A percentile compares a stretch with the other conserved stretches of the same genome.
phyloP scores from a whole-genome alignment of 2,329 filamentous ascomycete species.

The Cadophora luteo-olivacea region DNA sequence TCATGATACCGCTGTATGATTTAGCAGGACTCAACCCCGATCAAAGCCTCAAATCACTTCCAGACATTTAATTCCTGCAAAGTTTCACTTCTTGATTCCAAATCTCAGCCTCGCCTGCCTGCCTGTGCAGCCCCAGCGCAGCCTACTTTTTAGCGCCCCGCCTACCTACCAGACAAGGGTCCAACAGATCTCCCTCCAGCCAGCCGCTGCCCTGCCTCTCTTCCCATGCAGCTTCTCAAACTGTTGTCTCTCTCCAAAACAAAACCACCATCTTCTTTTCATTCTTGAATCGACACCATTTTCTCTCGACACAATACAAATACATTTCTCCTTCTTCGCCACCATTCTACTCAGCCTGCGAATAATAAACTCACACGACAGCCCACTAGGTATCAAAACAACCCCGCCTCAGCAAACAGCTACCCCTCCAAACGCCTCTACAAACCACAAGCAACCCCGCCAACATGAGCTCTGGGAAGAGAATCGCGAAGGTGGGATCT shows the following conservation, averaged over 20 bases:
- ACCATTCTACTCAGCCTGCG: background rate
- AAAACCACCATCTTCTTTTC: slow-evolving; percentile 7
- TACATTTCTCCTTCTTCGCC: background rate
- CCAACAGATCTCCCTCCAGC: background rate
- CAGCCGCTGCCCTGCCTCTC: background rate
- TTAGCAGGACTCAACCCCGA: too few species aligned
- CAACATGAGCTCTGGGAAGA: slow-evolving; percentile 40
- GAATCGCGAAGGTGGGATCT: slow-evolving; percentile 40
- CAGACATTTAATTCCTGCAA: background rate
- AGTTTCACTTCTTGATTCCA: slow-evolving; percentile 1
- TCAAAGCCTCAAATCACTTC: background rate
- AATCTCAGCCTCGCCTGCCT: slow-evolving; percentile 7
- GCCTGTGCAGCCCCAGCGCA: background rate
- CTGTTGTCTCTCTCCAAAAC: background rate
- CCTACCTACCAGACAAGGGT: background rate
- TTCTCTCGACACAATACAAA: background rate
- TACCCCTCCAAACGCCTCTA: background rate
- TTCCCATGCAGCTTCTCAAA: background rate
- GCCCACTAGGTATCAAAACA: background rate
- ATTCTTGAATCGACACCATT: background rate
- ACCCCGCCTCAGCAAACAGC: slow-evolving; percentile 13
- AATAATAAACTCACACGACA: background rate
- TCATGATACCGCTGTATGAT: too few species aligned
- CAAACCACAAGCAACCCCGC: slow-evolving; percentile 11
- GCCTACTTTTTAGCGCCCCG: background rate